These are phyloP conservation scores for Aethionema arabicum DNA, from an alignment of 345 rosid genomes.

Conservation along the genomic window DNA sequence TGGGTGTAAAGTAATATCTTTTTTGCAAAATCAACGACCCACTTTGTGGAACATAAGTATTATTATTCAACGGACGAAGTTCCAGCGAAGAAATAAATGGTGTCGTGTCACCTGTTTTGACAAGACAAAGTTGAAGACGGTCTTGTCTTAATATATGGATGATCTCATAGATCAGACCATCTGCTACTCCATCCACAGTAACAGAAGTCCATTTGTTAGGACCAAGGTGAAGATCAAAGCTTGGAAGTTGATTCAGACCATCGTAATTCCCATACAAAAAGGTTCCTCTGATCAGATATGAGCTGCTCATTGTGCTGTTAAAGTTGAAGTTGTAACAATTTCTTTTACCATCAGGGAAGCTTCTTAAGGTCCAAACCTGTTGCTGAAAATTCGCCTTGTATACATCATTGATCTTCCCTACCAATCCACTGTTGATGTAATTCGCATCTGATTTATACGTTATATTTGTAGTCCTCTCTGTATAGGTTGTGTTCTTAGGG, in stretches of 20 bases:
- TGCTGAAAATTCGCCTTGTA: constrained; percentile 18
- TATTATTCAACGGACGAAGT: constrained; percentile 28
- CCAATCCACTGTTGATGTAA: constrained; percentile 16
- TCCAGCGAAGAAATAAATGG: constrained; percentile 37
- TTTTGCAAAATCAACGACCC: constrained; percentile 17
- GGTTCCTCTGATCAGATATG: constrained; percentile 28
- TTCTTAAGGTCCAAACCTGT: constrained; percentile 34
- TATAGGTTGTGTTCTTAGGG: neutral
- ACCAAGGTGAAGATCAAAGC: constrained; percentile 36
- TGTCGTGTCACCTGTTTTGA: constrained; percentile 32
- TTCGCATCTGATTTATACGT: constrained; percentile 28
- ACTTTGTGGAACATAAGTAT: constrained; percentile 24
- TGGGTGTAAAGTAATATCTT: constrained; percentile 29
- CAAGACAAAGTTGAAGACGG: constrained; percentile 33
- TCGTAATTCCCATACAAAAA: constrained; percentile 40
- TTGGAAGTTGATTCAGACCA: constrained; percentile 8
- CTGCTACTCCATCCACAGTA: constrained; percentile 1
- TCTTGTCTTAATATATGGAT: constrained; percentile 29
- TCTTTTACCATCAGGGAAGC: constrained; percentile 38
- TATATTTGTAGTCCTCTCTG: constrained; percentile 28
- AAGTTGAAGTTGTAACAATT: constrained; percentile 39
- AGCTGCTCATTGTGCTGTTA: neutral
- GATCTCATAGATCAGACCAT: constrained; percentile 17
- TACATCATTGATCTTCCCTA: constrained; percentile 1
- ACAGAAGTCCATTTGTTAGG: constrained; percentile 33